Evolutionary conservation across 2,329 filamentous ascomycete genomes (phyloP).

Genomic region (Neonectria coccinea): DNA sequence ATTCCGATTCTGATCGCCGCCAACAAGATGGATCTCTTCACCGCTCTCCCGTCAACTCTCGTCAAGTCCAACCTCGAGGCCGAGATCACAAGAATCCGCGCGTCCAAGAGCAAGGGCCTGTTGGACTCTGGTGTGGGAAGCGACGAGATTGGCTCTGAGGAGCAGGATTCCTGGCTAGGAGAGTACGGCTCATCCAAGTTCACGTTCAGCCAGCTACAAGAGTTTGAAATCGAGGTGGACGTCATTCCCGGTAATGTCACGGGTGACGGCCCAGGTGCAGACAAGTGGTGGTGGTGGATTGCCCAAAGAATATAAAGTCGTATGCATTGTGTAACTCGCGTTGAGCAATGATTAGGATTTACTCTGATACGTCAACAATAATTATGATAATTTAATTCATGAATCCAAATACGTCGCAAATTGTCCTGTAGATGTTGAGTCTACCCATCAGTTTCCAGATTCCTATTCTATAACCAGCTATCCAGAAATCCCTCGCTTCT

Average conservation of each 20-base stretch:
- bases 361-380: slow-evolving; percentile 36
- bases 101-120: slow-evolving; percentile 82
- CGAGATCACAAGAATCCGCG: slow-evolving; percentile 83
- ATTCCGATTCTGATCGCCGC: slow-evolving; percentile 86
- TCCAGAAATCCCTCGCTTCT: slow-evolving; percentile 36
- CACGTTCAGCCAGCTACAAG: slow-evolving; percentile 82
- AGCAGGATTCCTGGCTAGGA: slow-evolving; percentile 87
- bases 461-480: slow-evolving; percentile 35
- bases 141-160: slow-evolving; percentile 71
- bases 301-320: slow-evolving; percentile 64
- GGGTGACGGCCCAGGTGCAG: slow-evolving; percentile 75
- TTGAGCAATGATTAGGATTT: background rate
- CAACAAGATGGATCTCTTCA: slow-evolving; percentile 97
- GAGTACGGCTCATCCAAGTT: slow-evolving; percentile 83
- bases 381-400: slow-evolving; percentile 44
- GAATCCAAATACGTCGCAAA: slow-evolving; percentile 31
- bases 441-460: slow-evolving; percentile 46
- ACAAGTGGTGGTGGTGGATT: slow-evolving; percentile 93
- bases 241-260: slow-evolving; percentile 80
- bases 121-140: slow-evolving; percentile 82
- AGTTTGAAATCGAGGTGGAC: slow-evolving; percentile 83
- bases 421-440: slow-evolving; percentile 57
- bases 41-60: slow-evolving; percentile 82
- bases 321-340: background rate
- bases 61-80: slow-evolving; percentile 81